These are phyloP conservation scores for Gyromitra esculenta DNA, from an alignment of 2,329 filamentous ascomycete genomes.

Conservation along the genomic window DNA sequence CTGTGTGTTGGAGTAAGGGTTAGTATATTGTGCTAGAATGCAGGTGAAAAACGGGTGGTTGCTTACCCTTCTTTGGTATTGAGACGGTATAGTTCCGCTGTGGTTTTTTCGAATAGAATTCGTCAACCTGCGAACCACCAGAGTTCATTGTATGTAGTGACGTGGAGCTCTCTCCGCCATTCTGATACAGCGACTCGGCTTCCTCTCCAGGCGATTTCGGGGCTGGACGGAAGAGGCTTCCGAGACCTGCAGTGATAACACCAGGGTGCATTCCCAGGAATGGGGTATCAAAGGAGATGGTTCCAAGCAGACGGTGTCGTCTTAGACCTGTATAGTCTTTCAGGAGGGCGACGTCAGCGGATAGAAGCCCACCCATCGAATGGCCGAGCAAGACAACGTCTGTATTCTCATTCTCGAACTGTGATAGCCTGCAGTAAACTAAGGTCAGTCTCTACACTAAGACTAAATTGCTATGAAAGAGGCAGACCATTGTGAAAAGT, in stretches of 20 bases:
- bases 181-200: constrained; percentile 14
- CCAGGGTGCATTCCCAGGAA: constrained; percentile 90
- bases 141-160: constrained; percentile 32
- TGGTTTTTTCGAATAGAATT: constrained; percentile 48
- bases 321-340: constrained; percentile 3
- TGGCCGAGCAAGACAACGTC: constrained; percentile 87
- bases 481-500: constrained; percentile 78
- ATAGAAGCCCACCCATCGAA: constrained; percentile 86
- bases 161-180: constrained; percentile 10
- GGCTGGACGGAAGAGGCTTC: constrained; percentile 74
- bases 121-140: constrained; percentile 13
- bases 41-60: background rate
- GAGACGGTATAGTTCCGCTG: constrained; percentile 51
- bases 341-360: constrained; percentile 79
- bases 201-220: constrained; percentile 59
- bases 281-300: constrained; percentile 83
- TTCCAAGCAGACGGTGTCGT: constrained; percentile 73
- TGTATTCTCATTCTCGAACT: constrained; percentile 63
- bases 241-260: constrained; percentile 81
- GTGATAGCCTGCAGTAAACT: constrained; percentile 27
- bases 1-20: background rate
- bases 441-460: background rate
- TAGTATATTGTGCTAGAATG: background rate
- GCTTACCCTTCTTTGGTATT: constrained; percentile 46
- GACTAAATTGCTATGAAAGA: background rate